A percentile compares a stretch with the other conserved stretches of the same genome.
These are phyloP conservation scores for Citrus sp. DNA, from an alignment of 345 rosid genomes.

Conservation along the genomic window DNA sequence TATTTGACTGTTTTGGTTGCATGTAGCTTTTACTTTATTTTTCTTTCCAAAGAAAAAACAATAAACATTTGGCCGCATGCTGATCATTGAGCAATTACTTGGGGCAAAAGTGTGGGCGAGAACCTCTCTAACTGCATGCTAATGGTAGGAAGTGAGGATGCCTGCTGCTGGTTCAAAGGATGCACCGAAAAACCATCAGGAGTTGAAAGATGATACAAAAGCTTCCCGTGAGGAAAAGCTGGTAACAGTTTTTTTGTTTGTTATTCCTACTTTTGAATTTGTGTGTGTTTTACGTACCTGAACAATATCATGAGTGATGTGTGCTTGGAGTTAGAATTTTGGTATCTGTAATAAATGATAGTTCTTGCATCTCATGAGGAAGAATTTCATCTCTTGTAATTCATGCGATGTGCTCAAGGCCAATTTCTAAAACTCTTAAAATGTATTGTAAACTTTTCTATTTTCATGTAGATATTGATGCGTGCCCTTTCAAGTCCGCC, in stretches of 20 bases:
- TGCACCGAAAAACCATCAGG: conserved; percentile 59
- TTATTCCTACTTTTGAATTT: neutral
- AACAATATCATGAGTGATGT: neutral
- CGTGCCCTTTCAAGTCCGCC: conserved; percentile 80
- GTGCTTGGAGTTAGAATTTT: neutral
- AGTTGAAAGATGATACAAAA: conserved; percentile 83
- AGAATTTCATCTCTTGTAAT: neutral
- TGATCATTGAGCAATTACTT: conserved; percentile 4
- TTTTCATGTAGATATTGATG: conserved; percentile 55
- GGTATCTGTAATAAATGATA: neutral
- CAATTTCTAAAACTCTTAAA: neutral
- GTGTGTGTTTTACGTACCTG: neutral
- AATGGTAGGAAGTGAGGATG: conserved; percentile 91
- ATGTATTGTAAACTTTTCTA: neutral
- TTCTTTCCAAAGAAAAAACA: too few relatives aligned
- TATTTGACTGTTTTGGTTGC: neutral
- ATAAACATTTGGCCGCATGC: neutral
- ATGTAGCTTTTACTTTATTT: neutral
- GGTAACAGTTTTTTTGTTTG: conserved; percentile 34
- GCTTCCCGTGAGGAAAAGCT: conserved; percentile 84
- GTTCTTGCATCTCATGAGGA: neutral
- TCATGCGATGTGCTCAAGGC: neutral
- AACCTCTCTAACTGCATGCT: conserved; percentile 21
- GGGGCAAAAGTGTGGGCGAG: neutral
- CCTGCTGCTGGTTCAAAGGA: conserved; percentile 97